These are phyloP conservation scores for Curvularia sp. DNA, from an alignment of 2,329 filamentous ascomycete species.

Conservation along the genomic window DNA sequence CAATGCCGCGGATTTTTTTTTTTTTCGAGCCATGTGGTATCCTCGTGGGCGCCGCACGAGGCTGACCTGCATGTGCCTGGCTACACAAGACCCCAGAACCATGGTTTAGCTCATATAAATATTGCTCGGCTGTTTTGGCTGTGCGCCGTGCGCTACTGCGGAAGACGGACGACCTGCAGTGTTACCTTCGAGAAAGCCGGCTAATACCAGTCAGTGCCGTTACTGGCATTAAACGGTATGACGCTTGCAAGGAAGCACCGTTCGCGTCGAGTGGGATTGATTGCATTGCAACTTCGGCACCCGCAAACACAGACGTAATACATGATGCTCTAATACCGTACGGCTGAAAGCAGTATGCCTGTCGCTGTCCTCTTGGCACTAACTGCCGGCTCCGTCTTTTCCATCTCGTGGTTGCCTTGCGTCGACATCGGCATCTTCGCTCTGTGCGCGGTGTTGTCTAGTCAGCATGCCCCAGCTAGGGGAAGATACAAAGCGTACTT, in stretches of 20 bases:
- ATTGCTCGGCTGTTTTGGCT: slow-evolving; percentile 8
- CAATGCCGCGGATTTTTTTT: slow-evolving; percentile 7
- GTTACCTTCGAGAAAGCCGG: slow-evolving; percentile 18
- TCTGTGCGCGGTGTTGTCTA: not conserved
- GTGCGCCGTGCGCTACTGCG: slow-evolving; percentile 12
- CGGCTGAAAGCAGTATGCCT: slow-evolving; percentile 6
- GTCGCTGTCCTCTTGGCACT: slow-evolving; percentile 5
- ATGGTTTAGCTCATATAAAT: slow-evolving; percentile 17
- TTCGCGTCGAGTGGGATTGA: slow-evolving; percentile 4
- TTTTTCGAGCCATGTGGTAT: slow-evolving; percentile 11
- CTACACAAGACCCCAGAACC: slow-evolving; percentile 16
- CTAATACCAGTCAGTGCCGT: slow-evolving; percentile 6
- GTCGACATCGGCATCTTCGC: not conserved
- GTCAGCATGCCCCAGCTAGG: not conserved
- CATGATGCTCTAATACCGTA: not conserved
- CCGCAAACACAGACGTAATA: slow-evolving; percentile 6
- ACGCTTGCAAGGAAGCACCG: slow-evolving; percentile 7
- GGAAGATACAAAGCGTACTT: not conserved
- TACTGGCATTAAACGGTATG: slow-evolving; percentile 3
- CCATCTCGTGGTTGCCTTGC: not conserved
- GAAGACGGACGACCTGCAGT: slow-evolving; percentile 9
- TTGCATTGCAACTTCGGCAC: not conserved
- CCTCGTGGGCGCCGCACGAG: slow-evolving; percentile 18
- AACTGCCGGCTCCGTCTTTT: slow-evolving; percentile 1
- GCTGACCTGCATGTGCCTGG: slow-evolving; percentile 24